Conservation (phyloP, 2,329 filamentous ascomycete genomes). For the Penicillium decumbens region DNA sequence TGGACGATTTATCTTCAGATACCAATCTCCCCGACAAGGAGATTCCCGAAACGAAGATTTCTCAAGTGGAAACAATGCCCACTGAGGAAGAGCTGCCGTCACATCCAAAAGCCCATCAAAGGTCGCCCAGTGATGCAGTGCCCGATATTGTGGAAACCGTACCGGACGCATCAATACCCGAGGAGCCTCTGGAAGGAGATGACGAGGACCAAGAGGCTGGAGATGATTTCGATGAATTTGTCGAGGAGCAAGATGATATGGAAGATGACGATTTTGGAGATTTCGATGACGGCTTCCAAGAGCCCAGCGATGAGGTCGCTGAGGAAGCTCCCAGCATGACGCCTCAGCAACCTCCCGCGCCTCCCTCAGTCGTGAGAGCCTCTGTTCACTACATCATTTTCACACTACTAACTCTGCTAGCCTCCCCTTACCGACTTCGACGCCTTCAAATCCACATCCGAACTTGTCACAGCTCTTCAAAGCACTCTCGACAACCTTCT, state of each 20-base stretch:
- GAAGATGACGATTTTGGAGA: slow-evolving; percentile 58
- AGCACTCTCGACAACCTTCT: slow-evolving; percentile 44
- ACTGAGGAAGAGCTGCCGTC: slow-evolving; percentile 29
- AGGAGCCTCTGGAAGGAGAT: slow-evolving; percentile 46
- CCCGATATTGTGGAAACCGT: slow-evolving; percentile 43
- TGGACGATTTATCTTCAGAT: slow-evolving; percentile 21
- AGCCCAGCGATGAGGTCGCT: slow-evolving; percentile 31
- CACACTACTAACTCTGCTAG: slow-evolving; percentile 18
- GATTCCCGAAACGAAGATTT: slow-evolving; percentile 44
- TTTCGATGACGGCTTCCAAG: slow-evolving; percentile 64
- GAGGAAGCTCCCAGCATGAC: slow-evolving; percentile 20
- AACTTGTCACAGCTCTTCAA: slow-evolving; percentile 32
- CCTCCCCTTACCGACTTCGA: slow-evolving; percentile 51
- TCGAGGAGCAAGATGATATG: slow-evolving; percentile 49
- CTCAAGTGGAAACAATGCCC: slow-evolving; percentile 41
- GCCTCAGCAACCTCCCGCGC: slow-evolving; percentile 29
- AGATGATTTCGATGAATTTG: slow-evolving; percentile 54
- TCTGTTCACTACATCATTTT: background rate
- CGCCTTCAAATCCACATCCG: slow-evolving; percentile 46
- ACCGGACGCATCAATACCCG: slow-evolving; percentile 37
- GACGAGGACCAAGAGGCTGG: slow-evolving; percentile 40
- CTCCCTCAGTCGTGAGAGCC: slow-evolving; percentile 45
- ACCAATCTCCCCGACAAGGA: slow-evolving; percentile 12
- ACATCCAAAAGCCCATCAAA: slow-evolving; percentile 37
- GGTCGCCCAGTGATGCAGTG: slow-evolving; percentile 40